Conservation (phyloP, 306 rosid species). For the Vicia faba region DNA sequence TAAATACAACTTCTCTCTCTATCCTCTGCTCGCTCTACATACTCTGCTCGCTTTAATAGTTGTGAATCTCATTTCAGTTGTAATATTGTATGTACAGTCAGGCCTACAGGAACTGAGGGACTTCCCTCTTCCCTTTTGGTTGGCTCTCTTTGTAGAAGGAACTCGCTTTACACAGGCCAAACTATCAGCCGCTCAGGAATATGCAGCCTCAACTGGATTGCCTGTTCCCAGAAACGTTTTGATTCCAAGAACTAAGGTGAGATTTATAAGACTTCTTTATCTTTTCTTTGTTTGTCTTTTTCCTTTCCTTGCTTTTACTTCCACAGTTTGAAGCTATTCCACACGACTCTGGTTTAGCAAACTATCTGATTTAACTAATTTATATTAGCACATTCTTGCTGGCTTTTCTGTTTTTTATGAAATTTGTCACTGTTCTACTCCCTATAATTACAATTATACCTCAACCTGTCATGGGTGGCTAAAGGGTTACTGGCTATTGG, state of each 20-base stretch:
- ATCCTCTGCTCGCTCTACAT: background rate
- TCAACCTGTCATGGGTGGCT: slow-evolving; percentile 8
- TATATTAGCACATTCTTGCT: slow-evolving; percentile 1
- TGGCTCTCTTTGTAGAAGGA: slow-evolving; percentile 97
- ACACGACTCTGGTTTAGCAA: slow-evolving; percentile 25
- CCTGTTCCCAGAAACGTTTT: slow-evolving; percentile 85
- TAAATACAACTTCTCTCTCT: background rate
- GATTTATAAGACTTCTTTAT: slow-evolving; percentile 10
- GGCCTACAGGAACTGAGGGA: slow-evolving; percentile 78
- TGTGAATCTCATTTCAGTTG: slow-evolving; percentile 35
- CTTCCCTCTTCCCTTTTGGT: slow-evolving; percentile 89
- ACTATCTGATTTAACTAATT: slow-evolving; percentile 9
- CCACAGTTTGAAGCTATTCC: slow-evolving; percentile 18
- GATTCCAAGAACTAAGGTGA: slow-evolving; percentile 97
- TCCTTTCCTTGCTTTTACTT: slow-evolving; percentile 20
- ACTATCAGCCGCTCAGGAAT: slow-evolving; percentile 87
- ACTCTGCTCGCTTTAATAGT: slow-evolving; percentile 10
- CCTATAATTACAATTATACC: slow-evolving; percentile 6
- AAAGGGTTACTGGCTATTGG: background rate
- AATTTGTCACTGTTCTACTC: slow-evolving; percentile 1
- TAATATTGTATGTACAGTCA: slow-evolving; percentile 54
- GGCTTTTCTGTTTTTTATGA: slow-evolving; percentile 22
- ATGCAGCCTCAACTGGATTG: slow-evolving; percentile 70
- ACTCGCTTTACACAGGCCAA: slow-evolving; percentile 92
- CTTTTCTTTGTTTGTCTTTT: background rate